phyloP scores from a whole-genome alignment of 495 filamentous ascomycete genomes.

The Xylaria venustula region DNA sequence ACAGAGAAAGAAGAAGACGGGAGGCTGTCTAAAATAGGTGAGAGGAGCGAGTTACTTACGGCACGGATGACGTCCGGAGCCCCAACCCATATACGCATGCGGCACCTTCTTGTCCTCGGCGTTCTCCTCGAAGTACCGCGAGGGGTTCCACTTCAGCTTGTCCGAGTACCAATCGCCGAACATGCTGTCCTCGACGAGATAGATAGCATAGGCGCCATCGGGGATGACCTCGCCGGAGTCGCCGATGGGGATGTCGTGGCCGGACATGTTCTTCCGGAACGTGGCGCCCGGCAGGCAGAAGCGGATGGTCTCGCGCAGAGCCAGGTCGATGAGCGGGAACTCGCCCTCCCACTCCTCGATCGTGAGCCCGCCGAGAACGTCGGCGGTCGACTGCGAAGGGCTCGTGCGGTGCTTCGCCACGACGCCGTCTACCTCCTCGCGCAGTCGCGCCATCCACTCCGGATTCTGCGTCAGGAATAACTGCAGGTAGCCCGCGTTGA shows the following conservation, averaged over 20 bases:
- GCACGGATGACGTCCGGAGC: conserved; percentile 45
- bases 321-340: conserved; percentile 46
- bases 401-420: conserved; percentile 33
- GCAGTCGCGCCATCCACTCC: conserved; percentile 38
- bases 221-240: conserved; percentile 44
- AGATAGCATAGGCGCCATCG: conserved; percentile 35
- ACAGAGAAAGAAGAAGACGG: not conserved
- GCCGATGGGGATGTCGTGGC: conserved; percentile 34
- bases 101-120: conserved; percentile 44
- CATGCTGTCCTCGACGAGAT: conserved; percentile 36
- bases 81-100: conserved; percentile 45
- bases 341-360: conserved; percentile 46
- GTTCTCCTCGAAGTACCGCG: conserved; percentile 38
- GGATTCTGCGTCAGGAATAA: conserved; percentile 36
- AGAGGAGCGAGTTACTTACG: conserved; percentile 7
- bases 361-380: conserved; percentile 36
- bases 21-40: not conserved
- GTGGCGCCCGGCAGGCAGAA: conserved; percentile 29
- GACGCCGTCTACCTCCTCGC: conserved; percentile 40
- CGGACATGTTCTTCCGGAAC: conserved; percentile 39
- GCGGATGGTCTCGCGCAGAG: conserved; percentile 45
- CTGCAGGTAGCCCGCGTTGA: conserved; percentile 42
- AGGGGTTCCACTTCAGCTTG: conserved; percentile 43
- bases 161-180: conserved; percentile 42
- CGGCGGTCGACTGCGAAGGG: conserved; percentile 30